Evolutionary conservation across 2,329 filamentous ascomycete species (phyloP), one percentile per base, ranked within the genome.

Genomic region (Apiospora rasikravindrae): DNA sequence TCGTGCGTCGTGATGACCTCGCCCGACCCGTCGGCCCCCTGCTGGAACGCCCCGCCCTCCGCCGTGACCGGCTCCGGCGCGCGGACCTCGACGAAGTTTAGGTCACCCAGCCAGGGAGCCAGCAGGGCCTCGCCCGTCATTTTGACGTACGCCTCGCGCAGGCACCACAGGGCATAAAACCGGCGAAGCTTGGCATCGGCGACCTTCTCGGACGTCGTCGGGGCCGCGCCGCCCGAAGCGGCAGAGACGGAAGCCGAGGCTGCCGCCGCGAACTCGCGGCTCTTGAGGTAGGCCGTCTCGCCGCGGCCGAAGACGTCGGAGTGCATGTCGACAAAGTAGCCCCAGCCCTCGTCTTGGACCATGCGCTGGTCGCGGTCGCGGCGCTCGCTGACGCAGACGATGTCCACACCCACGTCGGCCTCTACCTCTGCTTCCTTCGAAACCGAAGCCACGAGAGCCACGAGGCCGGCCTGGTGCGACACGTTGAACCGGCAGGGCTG

Each of bases 81-180:
- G 69, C 85, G 83, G 70, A 94, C 92, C 68, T 86, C 83, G 72
- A 86, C 84, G 78, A 96, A 94, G 77, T 95, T 91, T 11, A 95
- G 83, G 69, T 92, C 88, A 69, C 84, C 84, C 68, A 96, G 85
- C 93, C 93, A 96, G 4, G 86, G 85, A 0, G 93, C 93, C 11
- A 95, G 84, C 72, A 96, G 85, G 0, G 92, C 93, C 77, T 95
- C 92, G 37, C 93, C 93, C 42, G 92, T 93, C 84, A 96, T 90
- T 87, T 95, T 96, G 81, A 95, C 91, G 79, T 94, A 95, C 0
- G 93, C 91, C 83, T 96, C 93, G 76, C 94, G 91, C 80, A 94
- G 87, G 80, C 92, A 94, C 91, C 93, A 96, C 73, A 93, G 89
- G 0, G 92, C 88, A 80, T 95, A 96, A 79, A 96, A 96, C 70